These are phyloP conservation scores for Lizonia empirigonia DNA, from an alignment of 2,329 filamentous ascomycete genomes.

Conservation along the genomic window DNA sequence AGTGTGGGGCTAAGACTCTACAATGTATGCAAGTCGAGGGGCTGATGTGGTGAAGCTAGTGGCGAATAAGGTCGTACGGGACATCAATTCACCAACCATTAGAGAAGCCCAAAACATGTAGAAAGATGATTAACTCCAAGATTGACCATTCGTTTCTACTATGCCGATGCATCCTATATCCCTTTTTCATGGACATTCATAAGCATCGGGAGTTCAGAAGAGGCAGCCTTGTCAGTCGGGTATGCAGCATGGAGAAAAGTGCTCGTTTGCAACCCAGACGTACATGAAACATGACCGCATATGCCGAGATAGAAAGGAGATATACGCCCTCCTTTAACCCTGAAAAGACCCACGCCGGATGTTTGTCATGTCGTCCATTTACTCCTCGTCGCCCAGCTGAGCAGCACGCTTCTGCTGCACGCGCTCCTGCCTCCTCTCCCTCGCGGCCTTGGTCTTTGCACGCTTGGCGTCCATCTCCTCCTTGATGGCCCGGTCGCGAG, in stretches of 20 bases:
- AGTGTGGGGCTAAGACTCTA: background rate
- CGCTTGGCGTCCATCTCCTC: conserved; percentile 99
- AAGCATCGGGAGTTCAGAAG: conserved; percentile 41
- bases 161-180: conserved; percentile 44
- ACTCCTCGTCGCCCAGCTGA: conserved; percentile 70
- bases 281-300: conserved; percentile 54
- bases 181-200: conserved; percentile 46
- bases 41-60: conserved; percentile 3
- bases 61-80: conserved; percentile 6
- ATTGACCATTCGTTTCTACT: conserved; percentile 43
- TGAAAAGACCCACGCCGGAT: conserved; percentile 51
- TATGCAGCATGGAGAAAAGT: conserved; percentile 47
- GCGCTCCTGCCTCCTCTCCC: conserved; percentile 97
- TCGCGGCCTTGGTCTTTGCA: conserved; percentile 99
- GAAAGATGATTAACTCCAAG: conserved; percentile 35
- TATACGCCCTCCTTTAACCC: conserved; percentile 47
- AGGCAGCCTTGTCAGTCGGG: conserved; percentile 44
- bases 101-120: conserved; percentile 5
- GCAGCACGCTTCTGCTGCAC: conserved; percentile 88
- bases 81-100: conserved; percentile 20
- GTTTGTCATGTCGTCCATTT: conserved; percentile 47
- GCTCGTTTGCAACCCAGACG: conserved; percentile 49
- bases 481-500: conserved; percentile 92
- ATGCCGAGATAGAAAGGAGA: conserved; percentile 51
- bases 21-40: no score